Percentiles rank a stretch among this genome's conserved stretches.
These are phyloP conservation scores for Bipolaris sorokiniana DNA, from an alignment of 2,329 filamentous ascomycete species.

Conservation along the genomic window DNA sequence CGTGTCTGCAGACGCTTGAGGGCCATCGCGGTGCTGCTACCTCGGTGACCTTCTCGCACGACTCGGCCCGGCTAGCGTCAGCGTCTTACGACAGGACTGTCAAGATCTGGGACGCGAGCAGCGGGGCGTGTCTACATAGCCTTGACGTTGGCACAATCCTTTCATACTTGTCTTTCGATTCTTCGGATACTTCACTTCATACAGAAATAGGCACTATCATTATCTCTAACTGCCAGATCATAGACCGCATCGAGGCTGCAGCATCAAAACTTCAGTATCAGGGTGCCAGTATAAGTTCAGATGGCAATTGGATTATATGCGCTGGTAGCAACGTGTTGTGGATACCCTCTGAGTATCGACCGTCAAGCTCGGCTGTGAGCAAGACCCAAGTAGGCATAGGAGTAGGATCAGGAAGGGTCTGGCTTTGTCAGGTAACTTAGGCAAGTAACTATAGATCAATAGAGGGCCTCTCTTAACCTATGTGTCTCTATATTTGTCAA, in stretches of 20 bases:
- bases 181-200: background rate
- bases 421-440: no score
- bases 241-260: background rate
- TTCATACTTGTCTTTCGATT: background rate
- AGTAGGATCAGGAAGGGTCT: no score
- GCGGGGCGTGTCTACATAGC: background rate
- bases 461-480: no score
- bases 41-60: constrained; percentile 27
- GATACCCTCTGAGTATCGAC: constrained; percentile 33
- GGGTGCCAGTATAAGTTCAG: constrained; percentile 16
- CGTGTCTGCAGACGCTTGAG: background rate
- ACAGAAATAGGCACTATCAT: constrained; percentile 25
- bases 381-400: constrained; percentile 21
- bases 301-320: constrained; percentile 26
- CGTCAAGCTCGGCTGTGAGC: constrained; percentile 19
- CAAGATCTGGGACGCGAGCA: background rate
- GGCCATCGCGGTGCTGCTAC: constrained; percentile 3
- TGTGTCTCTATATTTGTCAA: no score
- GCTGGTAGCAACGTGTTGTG: constrained; percentile 24
- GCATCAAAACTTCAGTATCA: constrained; percentile 2
- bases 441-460: no score
- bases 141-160: background rate
- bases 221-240: constrained; percentile 7
- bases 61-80: no score
- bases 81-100: background rate